Conservation (phyloP, 495 filamentous ascomycete genomes). For the Trypethelium eluteriae region DNA sequence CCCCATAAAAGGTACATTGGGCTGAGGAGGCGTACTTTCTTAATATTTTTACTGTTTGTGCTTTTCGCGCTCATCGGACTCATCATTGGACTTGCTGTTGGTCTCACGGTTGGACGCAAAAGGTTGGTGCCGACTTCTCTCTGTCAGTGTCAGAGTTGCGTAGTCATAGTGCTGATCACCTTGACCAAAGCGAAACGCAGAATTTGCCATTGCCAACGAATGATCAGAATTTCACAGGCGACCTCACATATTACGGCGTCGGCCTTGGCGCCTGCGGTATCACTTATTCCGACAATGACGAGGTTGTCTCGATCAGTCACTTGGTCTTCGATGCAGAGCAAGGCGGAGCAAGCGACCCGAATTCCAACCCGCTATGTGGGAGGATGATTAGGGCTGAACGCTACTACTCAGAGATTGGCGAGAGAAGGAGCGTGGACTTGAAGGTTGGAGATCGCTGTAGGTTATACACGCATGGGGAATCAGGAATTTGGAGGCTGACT, state of each 20-base stretch:
- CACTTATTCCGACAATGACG: constrained; percentile 43
- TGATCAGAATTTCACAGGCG: constrained; percentile 48
- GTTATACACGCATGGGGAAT: background rate
- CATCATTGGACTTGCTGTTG: constrained; percentile 50
- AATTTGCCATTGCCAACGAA: constrained; percentile 52
- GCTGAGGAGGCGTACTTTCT: constrained; percentile 35
- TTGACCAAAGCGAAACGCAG: constrained; percentile 21
- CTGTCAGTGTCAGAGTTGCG: constrained; percentile 27
- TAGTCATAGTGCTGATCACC: background rate
- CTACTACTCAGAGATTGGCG: constrained; percentile 35
- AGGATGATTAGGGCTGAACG: constrained; percentile 51
- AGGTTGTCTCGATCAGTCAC: constrained; percentile 60
- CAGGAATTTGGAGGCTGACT: background rate
- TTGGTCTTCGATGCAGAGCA: constrained; percentile 57
- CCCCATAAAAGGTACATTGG: constrained; percentile 40
- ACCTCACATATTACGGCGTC: constrained; percentile 64
- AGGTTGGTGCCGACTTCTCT: constrained; percentile 22
- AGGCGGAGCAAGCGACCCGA: constrained; percentile 50
- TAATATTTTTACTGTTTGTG: constrained; percentile 35
- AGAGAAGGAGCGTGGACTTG: constrained; percentile 50
- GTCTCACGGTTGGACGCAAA: constrained; percentile 36
- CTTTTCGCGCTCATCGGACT: constrained; percentile 41
- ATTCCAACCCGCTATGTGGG: constrained; percentile 64
- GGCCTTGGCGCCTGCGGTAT: constrained; percentile 66
- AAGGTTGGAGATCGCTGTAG: constrained; percentile 69